Evolutionary conservation across 345 rosid genomes (phyloP), one percentile per base, ranked within the genome.

Genomic region (Citrus australasica): DNA sequence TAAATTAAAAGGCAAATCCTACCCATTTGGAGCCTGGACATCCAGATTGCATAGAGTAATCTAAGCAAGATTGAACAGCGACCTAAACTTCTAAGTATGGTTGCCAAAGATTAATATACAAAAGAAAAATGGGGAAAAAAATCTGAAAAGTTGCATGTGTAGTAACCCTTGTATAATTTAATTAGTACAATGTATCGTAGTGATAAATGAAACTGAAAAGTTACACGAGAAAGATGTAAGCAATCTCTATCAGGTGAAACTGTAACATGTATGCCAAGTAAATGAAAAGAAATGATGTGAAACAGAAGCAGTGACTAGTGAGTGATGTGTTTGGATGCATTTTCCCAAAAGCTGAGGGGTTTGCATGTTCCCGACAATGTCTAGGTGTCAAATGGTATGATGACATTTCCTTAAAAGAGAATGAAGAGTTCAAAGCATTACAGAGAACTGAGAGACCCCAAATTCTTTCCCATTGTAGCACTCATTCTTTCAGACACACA

Each of bases 291-390:
- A 30, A 71, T 48, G 58, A 38, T 59, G 27, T 7, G 62, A 59
- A 22, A 59, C 62, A 64, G 38, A 30, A 64, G 33, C 7, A 32
- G 68, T 11, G 72, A 30, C 24, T 21, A 48, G 75, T 25, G 69
- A 58, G 72, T 37, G 67, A 76, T 33, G 80, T 65, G 73, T 75
- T 79, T 67, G 74, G 87, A 83, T 83, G 82, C 79, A 74, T 74
- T 90, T 71, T 28, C 89, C 92, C 86, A 80, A 85, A 87, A 89
- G 64, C 93, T 83, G 89, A 90, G 84, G 86, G 40, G 83, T 84
- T 89, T 89, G 92, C 94, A 87, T 89, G 97, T 89, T 92, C 93
- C 97, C 93, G 89, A 92, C 93, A 89, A 74, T 76, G 89, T 89
- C 83, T 85, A 90, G 86, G 84, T 81, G 89, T 84, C 78, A 90